Evolutionary conservation across 2,329 filamentous ascomycete species (phyloP).

Genomic region (Pezicula rhizophila): DNA sequence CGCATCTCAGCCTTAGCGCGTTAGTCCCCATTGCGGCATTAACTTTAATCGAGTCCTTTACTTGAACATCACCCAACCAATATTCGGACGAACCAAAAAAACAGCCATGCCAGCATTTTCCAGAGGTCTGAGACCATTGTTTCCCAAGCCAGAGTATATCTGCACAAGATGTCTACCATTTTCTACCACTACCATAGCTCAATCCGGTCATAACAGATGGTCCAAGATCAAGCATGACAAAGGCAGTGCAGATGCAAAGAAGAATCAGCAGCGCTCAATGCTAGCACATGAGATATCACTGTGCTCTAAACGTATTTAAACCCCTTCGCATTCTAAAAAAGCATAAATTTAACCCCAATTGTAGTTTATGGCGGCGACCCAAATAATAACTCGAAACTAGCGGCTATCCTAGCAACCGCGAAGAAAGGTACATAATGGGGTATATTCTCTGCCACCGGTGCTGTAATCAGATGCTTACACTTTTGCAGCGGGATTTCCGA

Average conservation of each 20-base stretch:
- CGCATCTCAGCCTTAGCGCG: too few species aligned
- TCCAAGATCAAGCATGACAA: constrained; percentile 96
- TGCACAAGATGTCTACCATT: constrained; percentile 26
- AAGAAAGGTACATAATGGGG: constrained; percentile 58
- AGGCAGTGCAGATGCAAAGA: constrained; percentile 74
- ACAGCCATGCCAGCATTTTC: constrained; percentile 22
- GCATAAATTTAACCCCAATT: constrained; percentile 10
- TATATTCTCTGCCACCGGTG: constrained; percentile 15
- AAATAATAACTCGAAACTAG: constrained; percentile 69
- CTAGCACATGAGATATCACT: constrained; percentile 69
- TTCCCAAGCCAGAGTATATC: constrained; percentile 9
- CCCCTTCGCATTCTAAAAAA: constrained; percentile 8
- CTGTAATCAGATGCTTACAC: constrained; percentile 15
- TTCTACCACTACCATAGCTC: constrained; percentile 37
- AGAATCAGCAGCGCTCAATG: constrained; percentile 62
- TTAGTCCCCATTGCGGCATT: neutral
- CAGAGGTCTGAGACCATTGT: constrained; percentile 17
- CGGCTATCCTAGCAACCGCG: constrained; percentile 64
- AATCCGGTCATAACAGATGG: constrained; percentile 85
- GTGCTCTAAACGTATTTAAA: constrained; percentile 61
- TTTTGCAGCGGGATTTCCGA: constrained; percentile 64
- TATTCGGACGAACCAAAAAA: neutral
- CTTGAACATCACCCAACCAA: neutral
- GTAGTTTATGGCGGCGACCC: constrained; percentile 71
- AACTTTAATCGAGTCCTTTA: constrained; percentile 7